Base-by-base conservation (phyloP, 164 flowering plant genomes). In the Stephania yunnanensis region DNA sequence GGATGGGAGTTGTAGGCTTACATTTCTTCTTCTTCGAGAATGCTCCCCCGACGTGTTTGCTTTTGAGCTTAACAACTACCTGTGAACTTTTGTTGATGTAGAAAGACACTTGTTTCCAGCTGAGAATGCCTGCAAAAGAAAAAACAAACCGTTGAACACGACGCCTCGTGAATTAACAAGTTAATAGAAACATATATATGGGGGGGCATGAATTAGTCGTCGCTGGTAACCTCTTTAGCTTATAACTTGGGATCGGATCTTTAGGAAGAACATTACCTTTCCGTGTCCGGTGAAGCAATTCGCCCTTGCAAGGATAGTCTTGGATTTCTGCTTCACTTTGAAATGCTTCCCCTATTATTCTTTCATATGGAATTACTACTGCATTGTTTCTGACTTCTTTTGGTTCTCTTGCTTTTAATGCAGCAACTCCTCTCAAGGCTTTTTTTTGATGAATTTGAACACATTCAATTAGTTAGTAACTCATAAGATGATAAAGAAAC, bases 371-470 rank as follows among this genome's bases (percentile, higher is more conserved):
- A 78, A 85, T 91, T 53, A 93, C 82, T 45, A 94, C 72, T 53
- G 97, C 93, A 71, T 82, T 91, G 79, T 80, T 89, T 82, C 85
- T 91, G 30, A 81, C 78, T 80, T 95, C 98, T 77, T 84, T 91
- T 9, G 92, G 91, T 45, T 82, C 63, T 80, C 96, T 90, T 44
- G 90, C 80, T 78, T 81, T 88, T 74, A 93, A 71, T 61, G 91
- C 88, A 44, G 94, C 89, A 78, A 88, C 98, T 80, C 91, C 99
- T 80, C 98, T 76, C 85, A 95, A 82, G 74, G 97, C 97, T 95
- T 36, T 46, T 45, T 46, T 71, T 22, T 44, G 48, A 9, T 42
- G 5, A 19, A 58, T 7, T 20, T 19, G 65, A 61, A 61, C 20
- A 61, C 22, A 61, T 15, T 61, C 66, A 61, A 61, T 19, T 8